Base-by-base conservation (phyloP, 108 stramenopile species). In the Cyclostephanos tholiformis region DNA sequence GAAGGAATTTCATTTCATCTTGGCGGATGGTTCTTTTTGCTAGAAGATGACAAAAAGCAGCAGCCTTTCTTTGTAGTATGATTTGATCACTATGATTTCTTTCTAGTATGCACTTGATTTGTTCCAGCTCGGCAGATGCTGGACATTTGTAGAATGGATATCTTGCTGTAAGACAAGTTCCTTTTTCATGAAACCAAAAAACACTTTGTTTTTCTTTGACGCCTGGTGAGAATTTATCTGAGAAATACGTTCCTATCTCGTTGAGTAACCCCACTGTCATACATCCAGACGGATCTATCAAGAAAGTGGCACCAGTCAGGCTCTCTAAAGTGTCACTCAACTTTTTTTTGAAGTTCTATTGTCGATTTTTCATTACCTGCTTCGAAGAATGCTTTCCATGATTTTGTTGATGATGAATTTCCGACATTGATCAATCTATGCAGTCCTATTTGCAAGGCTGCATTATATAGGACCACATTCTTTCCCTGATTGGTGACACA, bases 241-340 rank as follows among this genome's bases (percentile, higher is more conserved):
- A 41, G 63, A 82, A 77, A 35, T 67, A 69, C 13, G 74, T 53
- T 25, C 60, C 58, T 9, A 82, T 62, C 62, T 79, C 77, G 36
- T 85, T 77, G 16, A 85, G 68, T 27, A 76, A 19, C 7, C 74
- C 77, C 39, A 82, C 63, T 32, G 67, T 36, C 57, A 74, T 71
- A 14, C 48, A 44, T 23, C 74, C 72, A 43, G 52, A 62, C 41
- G 55, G 10, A 46, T 76, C 78, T 36, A 52, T 6, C 38, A 83
- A 49, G 53, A 71, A 89, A 0, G 72, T 65, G 32, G 83, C 86
- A 2, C 74, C 85, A 19, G 87, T 52, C 4, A 89, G 19, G 69
- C 82, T 83, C 67, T 89, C 88, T 17, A 84, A 65, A 0, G 82
- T 52, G 62, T 89, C 74, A 49, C 76, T 69, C 35, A 88, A n/a